Evolutionary conservation across 768 basidiomycete genomes (phyloP), one percentile per base, ranked within the genome.

Genomic region (Tricholoma matsutake): DNA sequence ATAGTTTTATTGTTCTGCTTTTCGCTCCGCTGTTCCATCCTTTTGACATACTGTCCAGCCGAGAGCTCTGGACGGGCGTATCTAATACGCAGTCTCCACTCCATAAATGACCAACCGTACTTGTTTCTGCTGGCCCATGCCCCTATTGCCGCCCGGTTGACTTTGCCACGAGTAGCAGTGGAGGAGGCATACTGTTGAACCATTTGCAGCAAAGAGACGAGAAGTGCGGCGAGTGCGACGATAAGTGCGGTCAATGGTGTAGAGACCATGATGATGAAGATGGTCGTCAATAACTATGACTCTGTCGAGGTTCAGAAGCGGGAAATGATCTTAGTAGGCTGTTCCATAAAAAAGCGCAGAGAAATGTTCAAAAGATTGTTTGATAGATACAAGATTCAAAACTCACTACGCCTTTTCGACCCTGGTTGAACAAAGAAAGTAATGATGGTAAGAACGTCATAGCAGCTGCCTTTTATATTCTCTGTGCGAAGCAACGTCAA

Each of bases 111-210:
- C 57, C 57, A 58, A 35, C 29, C 13, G 20, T 58, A 58, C n/a
- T 51, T 41, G 43, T 58, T 58, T 10, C 39, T 58, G 7, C 22
- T 28, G 13, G 57, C 41, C 57, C 57, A 58, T 9, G 11, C 32
- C 2, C 57, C 57, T 31, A 58, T 58, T 1, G 57, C 57, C 16
- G 57, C 45, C 10, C 29, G 14, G 35, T 58, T 58, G 34, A 58
- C 57, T 28, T 52, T 47, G n/a, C 16, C 57, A 10, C 57, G 41
- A 25, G 57, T 47, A 22, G 35, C 47, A 4, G 57, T 32, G 4
- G 57, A 58, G 16, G 57, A 49, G 6, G 47, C 45, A 34, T 58
- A 58, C 20, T 58, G 57, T 28, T 58, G 57, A n/a, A 58, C 32
- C 28, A 29, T 52, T 29, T 58, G 57, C 14, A 58, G 47, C n/a